These are phyloP conservation scores for Boletus vermiculosoides DNA, from an alignment of 768 basidiomycete species.

Conservation along the genomic window DNA sequence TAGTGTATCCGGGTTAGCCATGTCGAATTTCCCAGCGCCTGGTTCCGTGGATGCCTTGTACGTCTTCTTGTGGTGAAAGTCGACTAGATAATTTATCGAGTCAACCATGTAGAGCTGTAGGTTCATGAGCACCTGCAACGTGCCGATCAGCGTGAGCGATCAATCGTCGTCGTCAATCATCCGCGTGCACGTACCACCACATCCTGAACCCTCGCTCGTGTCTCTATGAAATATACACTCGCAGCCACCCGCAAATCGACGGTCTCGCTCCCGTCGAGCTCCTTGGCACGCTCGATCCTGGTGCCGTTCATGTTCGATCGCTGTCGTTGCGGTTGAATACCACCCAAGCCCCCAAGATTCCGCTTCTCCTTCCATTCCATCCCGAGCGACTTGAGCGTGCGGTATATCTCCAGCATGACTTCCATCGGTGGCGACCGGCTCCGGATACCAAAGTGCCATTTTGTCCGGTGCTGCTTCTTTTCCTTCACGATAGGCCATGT, in stretches of 20 bases:
- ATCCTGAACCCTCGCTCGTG: slow-evolving; percentile 83
- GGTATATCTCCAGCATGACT: slow-evolving; percentile 98
- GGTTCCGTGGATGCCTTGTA: slow-evolving; percentile 72
- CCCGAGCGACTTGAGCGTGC: slow-evolving; percentile 81
- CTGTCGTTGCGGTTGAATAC: slow-evolving; percentile 36
- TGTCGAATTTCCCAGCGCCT: slow-evolving; percentile 71
- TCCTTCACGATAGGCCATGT: slow-evolving; percentile 47
- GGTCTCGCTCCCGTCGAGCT: slow-evolving; percentile 56
- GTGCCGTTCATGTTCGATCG: slow-evolving; percentile 35
- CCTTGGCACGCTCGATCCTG: slow-evolving; percentile 60
- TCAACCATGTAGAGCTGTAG: slow-evolving; percentile 97
- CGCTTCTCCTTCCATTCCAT: slow-evolving; percentile 99
- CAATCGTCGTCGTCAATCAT: background rate
- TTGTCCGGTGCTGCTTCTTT: slow-evolving; percentile 75
- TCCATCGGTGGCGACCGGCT: slow-evolving; percentile 96
- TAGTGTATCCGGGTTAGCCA: slow-evolving; percentile 38
- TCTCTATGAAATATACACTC: slow-evolving; percentile 91
- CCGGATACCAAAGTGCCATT: slow-evolving; percentile 98
- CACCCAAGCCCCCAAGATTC: slow-evolving; percentile 70
- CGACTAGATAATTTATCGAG: slow-evolving; percentile 92
- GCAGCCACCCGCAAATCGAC: slow-evolving; percentile 69
- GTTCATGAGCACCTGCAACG: slow-evolving; percentile 85
- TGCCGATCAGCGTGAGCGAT: background rate
- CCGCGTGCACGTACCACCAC: slow-evolving; percentile 69
- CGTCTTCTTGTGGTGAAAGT: slow-evolving; percentile 96